Conservation (phyloP, 2,329 filamentous ascomycete species). For the Fusarium pseudoanthophilum region DNA sequence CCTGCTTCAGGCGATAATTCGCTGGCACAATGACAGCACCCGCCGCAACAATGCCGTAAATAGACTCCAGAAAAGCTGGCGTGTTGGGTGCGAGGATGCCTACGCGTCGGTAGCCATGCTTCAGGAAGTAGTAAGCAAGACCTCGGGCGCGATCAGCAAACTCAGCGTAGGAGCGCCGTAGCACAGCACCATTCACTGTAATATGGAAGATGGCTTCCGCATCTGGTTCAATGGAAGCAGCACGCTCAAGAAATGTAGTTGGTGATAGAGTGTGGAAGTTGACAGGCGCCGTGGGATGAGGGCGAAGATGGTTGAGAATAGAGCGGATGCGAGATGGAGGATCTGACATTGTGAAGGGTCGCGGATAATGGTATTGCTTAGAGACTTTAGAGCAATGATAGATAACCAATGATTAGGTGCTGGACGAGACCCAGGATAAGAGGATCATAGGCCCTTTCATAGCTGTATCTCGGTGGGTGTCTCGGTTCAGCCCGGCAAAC, state of each 20-base stretch:
- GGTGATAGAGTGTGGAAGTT: slow-evolving; percentile 85
- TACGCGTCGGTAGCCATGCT: slow-evolving; percentile 78
- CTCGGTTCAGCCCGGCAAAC: slow-evolving; percentile 46
- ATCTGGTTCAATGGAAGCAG: slow-evolving; percentile 87
- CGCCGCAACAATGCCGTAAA: slow-evolving; percentile 87
- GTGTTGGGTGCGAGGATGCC: slow-evolving; percentile 93
- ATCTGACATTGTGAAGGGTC: slow-evolving; percentile 65
- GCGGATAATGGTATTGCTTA: neutral
- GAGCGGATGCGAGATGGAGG: slow-evolving; percentile 69
- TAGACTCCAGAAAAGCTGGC: slow-evolving; percentile 89
- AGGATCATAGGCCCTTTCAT: slow-evolving; percentile 37
- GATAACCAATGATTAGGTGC: neutral
- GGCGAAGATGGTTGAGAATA: slow-evolving; percentile 63
- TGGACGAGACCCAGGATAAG: neutral
- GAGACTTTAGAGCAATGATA: neutral
- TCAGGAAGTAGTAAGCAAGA: slow-evolving; percentile 86
- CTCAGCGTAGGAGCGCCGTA: slow-evolving; percentile 82
- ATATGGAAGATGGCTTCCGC: slow-evolving; percentile 87
- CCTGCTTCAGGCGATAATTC: slow-evolving; percentile 75
- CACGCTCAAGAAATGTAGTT: slow-evolving; percentile 86
- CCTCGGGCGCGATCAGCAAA: slow-evolving; percentile 88
- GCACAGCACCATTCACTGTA: slow-evolving; percentile 77
- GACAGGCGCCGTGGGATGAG: slow-evolving; percentile 55
- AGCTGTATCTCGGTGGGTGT: slow-evolving; percentile 31
- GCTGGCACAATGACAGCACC: slow-evolving; percentile 79